Evolutionary conservation across 208 protist genomes (phyloP).

Genomic region (Naegleria lovaniensis): DNA sequence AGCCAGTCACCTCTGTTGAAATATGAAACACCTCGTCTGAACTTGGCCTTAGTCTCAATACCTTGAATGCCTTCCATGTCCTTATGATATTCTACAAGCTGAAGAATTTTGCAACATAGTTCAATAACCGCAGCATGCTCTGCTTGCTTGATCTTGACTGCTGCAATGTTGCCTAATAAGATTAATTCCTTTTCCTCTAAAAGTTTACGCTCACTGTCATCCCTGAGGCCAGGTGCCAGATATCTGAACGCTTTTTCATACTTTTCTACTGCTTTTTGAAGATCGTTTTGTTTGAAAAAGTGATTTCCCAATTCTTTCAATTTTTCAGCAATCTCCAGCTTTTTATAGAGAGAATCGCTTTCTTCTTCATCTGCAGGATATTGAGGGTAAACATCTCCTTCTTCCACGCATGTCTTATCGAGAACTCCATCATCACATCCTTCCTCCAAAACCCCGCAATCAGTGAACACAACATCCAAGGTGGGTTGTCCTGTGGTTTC

Average conservation of each 20-base stretch:
- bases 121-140: neutral
- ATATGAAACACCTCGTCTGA: neutral
- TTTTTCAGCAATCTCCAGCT: neutral
- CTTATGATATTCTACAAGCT: neutral
- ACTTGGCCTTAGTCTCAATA: neutral
- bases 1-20: neutral
- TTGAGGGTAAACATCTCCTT: neutral
- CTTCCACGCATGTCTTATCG: neutral
- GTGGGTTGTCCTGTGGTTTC: neutral
- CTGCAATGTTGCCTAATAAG: neutral
- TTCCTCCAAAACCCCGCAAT: neutral
- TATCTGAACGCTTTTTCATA: conserved; percentile 19
- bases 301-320: neutral
- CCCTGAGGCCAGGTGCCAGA: neutral
- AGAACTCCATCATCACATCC: neutral
- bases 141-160: neutral
- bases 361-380: neutral
- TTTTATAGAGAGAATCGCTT: neutral
- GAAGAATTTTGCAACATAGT: neutral
- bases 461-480: neutral
- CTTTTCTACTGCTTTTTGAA: neutral
- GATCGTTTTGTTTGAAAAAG: neutral
- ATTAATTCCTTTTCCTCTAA: neutral
- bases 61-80: neutral
- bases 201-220: neutral